Conservation (phyloP, 2,329 filamentous ascomycete species). For the Colletotrichum destructivum region DNA sequence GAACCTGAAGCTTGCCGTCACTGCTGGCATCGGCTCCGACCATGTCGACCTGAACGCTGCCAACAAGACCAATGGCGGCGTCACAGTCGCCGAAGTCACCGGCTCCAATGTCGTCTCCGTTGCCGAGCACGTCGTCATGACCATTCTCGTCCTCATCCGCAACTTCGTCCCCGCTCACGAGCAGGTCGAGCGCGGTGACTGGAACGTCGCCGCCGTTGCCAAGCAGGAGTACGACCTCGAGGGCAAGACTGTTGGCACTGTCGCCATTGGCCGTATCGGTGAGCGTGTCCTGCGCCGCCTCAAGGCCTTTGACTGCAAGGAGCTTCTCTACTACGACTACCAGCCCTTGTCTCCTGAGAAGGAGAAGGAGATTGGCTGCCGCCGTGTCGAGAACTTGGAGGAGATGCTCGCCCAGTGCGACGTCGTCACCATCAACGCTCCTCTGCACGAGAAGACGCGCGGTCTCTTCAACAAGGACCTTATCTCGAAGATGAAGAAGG, state of each 20-base stretch:
- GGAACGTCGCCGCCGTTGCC: slow-evolving; percentile 95
- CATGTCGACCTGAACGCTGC: slow-evolving; percentile 97
- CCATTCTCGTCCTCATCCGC: slow-evolving; percentile 93
- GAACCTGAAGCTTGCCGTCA: slow-evolving; percentile 98
- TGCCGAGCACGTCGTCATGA: slow-evolving; percentile 99
- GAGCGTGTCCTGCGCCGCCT: slow-evolving; percentile 97
- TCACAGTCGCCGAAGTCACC: slow-evolving; percentile 98
- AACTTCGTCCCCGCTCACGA: slow-evolving; percentile 99
- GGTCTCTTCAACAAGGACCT: slow-evolving; percentile 99
- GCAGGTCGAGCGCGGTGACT: slow-evolving; percentile 89
- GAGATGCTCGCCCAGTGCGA: slow-evolving; percentile 96
- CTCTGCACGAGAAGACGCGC: slow-evolving; percentile 96
- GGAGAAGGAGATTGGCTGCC: slow-evolving; percentile 96
- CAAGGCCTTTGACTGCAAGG: slow-evolving; percentile 99
- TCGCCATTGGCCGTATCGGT: slow-evolving; percentile 96
- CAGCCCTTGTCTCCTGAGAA: slow-evolving; percentile 89
- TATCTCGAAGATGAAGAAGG: slow-evolving; percentile 98
- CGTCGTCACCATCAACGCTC: slow-evolving; percentile 99
- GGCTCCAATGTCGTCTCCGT: slow-evolving; percentile 99
- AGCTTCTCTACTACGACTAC: slow-evolving; percentile 99
- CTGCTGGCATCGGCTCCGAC: slow-evolving; percentile 97
- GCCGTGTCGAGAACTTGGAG: slow-evolving; percentile 89
- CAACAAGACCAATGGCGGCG: slow-evolving; percentile 97
- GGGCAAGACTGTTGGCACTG: slow-evolving; percentile 97
- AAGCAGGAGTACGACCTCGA: slow-evolving; percentile 99